A percentile compares a stretch with the other conserved stretches of the same genome.
Evolutionary conservation across 2,329 filamentous ascomycete species (phyloP).

Genomic region (Colletotrichum tamarilloi): DNA sequence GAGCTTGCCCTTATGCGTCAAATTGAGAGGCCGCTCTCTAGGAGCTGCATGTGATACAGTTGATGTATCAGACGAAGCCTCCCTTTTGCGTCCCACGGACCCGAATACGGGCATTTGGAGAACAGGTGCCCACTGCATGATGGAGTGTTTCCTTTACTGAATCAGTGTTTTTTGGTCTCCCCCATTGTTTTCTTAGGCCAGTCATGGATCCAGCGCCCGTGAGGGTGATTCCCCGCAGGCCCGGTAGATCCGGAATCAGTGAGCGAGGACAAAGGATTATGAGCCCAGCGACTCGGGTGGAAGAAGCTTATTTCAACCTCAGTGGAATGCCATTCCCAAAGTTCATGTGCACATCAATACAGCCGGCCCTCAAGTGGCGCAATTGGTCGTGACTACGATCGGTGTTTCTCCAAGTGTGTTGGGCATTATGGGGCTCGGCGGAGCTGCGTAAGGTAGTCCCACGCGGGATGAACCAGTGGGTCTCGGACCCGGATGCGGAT

Average conservation of each 20-base stretch:
- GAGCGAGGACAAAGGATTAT: background rate
- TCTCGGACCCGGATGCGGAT: slow-evolving; percentile 25
- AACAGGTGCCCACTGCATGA: background rate
- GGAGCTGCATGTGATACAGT: slow-evolving; percentile 30
- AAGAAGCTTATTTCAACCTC: slow-evolving; percentile 18
- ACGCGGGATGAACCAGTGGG: background rate
- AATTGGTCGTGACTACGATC: background rate
- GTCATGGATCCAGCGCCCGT: no score
- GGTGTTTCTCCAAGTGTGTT: background rate
- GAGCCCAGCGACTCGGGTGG: background rate
- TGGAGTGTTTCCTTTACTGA: background rate
- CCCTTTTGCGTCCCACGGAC: background rate
- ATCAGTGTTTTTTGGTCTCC: background rate
- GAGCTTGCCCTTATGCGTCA: background rate
- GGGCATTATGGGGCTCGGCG: background rate
- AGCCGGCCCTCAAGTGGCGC: background rate
- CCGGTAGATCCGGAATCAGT: background rate
- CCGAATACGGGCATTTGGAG: slow-evolving; percentile 13
- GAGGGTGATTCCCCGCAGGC: background rate
- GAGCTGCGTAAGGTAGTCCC: background rate
- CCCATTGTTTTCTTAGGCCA: no score
- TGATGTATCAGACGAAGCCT: slow-evolving; percentile 25
- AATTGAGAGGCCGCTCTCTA: background rate
- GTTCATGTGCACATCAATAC: no score
- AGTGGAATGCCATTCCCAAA: no score